A percentile compares a stretch with the other conserved stretches of the same genome.
These are phyloP conservation scores for Colletotrichum endophyticum DNA, from an alignment of 2,329 filamentous ascomycete genomes.

Conservation along the genomic window DNA sequence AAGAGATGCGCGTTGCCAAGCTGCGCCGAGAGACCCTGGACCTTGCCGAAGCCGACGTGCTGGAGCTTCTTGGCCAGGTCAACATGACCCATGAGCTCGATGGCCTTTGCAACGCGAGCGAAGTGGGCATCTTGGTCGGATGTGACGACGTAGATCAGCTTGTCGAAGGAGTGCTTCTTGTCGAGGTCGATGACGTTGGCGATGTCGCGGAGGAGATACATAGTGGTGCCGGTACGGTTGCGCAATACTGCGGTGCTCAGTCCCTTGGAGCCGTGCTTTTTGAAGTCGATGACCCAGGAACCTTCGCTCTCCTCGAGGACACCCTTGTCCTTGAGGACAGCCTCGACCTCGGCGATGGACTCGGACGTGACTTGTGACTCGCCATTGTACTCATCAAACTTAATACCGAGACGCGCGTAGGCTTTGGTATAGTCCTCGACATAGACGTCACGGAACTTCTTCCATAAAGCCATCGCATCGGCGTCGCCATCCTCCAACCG, in stretches of 20 bases:
- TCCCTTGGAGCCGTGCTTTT: conserved; percentile 70
- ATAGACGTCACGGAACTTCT: conserved; percentile 61
- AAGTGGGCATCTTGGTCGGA: conserved; percentile 40
- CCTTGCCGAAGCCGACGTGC: conserved; percentile 53
- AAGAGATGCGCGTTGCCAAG: conserved; percentile 58
- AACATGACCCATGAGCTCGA: conserved; percentile 38
- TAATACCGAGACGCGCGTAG: conserved; percentile 65
- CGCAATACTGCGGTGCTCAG: conserved; percentile 71
- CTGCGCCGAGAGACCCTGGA: conserved; percentile 45
- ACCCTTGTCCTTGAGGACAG: conserved; percentile 61
- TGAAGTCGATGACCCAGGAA: conserved; percentile 72
- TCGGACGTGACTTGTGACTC: conserved; percentile 60
- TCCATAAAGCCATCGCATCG: conserved; percentile 61
- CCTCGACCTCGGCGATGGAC: conserved; percentile 65
- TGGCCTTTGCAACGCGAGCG: conserved; percentile 32
- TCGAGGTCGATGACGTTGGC: conserved; percentile 68
- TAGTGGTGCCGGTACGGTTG: conserved; percentile 66
- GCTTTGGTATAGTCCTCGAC: conserved; percentile 63
- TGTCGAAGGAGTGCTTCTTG: conserved; percentile 48
- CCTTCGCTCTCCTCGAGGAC: conserved; percentile 70
- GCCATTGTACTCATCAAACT: conserved; percentile 69
- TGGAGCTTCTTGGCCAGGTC: conserved; percentile 37
- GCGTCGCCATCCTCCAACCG: conserved; percentile 65
- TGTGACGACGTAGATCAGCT: conserved; percentile 45
- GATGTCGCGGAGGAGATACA: conserved; percentile 74